Evolutionary conservation across 352 stramenopile species (phyloP).

Genomic region (Globisporangium abappressorium): DNA sequence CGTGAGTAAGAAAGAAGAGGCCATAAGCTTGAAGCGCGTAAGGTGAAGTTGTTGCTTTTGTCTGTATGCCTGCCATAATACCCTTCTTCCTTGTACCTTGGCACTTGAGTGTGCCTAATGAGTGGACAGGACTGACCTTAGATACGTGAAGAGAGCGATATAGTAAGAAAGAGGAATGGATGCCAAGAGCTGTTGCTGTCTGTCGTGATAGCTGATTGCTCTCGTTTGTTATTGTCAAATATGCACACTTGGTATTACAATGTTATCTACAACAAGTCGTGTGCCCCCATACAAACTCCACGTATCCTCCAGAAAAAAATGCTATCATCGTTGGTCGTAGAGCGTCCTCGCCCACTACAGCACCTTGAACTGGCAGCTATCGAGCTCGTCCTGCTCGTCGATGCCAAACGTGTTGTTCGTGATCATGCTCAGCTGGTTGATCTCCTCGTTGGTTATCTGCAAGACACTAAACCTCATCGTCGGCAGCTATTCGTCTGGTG

Average conservation of each 20-base stretch:
- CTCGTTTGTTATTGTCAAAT: neutral
- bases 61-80: neutral
- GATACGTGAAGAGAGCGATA: neutral
- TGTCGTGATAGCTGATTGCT: neutral
- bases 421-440: neutral
- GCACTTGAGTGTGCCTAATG: neutral
- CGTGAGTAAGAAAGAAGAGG: conserved; percentile 16
- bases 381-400: neutral
- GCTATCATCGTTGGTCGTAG: neutral
- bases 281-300: neutral
- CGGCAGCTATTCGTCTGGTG: neutral
- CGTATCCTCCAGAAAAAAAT: neutral
- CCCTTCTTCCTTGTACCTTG: neutral
- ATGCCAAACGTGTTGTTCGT: neutral
- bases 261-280: neutral
- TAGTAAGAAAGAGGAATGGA: neutral
- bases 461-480: neutral
- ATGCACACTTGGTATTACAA: neutral
- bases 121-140: neutral
- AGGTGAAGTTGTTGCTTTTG: neutral
- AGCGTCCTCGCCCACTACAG: neutral
- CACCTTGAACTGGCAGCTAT: neutral
- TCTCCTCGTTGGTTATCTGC: neutral
- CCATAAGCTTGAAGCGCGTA: neutral
- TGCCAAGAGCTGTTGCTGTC: neutral